Evolutionary conservation across 306 rosid species (phyloP), one percentile per base, ranked within the genome.

Genomic region (Vicia villosa): DNA sequence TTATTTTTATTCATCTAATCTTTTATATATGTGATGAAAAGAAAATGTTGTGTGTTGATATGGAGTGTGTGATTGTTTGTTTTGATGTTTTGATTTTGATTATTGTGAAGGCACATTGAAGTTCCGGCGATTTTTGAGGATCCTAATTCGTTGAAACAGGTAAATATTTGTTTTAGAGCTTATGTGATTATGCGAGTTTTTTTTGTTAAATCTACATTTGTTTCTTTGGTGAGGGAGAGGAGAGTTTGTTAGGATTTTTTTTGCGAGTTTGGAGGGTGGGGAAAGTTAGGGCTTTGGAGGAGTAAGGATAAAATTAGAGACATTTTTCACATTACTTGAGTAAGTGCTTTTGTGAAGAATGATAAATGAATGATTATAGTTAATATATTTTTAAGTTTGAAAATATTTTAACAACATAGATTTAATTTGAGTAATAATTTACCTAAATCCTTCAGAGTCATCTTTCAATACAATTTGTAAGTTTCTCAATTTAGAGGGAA

Each of bases 71-170:
- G 13, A 21, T 43, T 77, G 49, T 60, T 50, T 5, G 32, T 69
- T 52, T 52, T 82, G 40, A 50, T 76, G 52, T 66, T 11, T 63
- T 14, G 3, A 46, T 45, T 63, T 79, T 47, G 10, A 26, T 60
- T 37, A 62, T 38, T 62, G 0, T 21, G 43, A 87, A 91, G 98
- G 80, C 96, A 90, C 64, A 88, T 94, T 70, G 98, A 87, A 68
- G 86, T 83, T 74, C 92, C 87, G 0, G 92, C 92, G 56, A 82
- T 87, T 63, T 94, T 91, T 54, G 91, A 88, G 84, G 98, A 86
- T 83, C 92, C 96, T 6, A 84, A 66, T 70, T 84, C 96, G 42
- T 83, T 74, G 83, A 90, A 86, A 43, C 89, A 85, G 98, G 97
- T 86, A 21, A 62, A 17, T 38, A 2, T 83, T 65, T 67, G 4